phyloP scores from a whole-genome alignment of 148 eudicot species.

The Euryodendron excelsum region DNA sequence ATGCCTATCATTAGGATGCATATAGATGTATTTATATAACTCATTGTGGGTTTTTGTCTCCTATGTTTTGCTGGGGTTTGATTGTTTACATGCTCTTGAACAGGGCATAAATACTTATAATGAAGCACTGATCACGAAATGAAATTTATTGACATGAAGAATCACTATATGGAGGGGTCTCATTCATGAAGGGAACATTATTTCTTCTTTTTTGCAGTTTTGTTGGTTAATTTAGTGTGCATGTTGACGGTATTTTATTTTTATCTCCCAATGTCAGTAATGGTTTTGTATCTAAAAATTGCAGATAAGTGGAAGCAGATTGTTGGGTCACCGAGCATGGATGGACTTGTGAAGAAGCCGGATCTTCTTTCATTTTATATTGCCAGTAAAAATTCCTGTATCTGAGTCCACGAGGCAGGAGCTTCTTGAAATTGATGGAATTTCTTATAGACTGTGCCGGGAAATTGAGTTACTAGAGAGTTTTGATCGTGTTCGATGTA shows the following conservation, averaged over 20 bases:
- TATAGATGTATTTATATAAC: too few relatives aligned
- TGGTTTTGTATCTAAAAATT: conserved; percentile 16
- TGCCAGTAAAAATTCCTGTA: conserved; percentile 87
- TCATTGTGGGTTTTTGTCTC: not conserved
- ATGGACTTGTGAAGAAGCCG: conserved; percentile 62
- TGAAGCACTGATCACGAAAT: not conserved
- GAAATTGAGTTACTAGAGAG: conserved; percentile 89
- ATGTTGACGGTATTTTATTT: not conserved
- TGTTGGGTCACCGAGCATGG: conserved; percentile 75
- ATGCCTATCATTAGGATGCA: too few relatives aligned
- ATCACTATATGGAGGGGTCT: not conserved
- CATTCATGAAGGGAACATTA: not conserved
- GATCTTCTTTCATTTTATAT: conserved; percentile 75
- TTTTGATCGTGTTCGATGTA: conserved; percentile 77
- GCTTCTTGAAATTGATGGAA: conserved; percentile 90
- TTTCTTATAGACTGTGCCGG: conserved; percentile 74
- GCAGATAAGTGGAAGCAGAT: conserved; percentile 93
- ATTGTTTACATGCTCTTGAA: not conserved
- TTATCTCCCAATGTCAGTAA: not conserved
- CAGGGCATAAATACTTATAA: not conserved
- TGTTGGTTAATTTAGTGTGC: not conserved
- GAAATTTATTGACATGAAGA: not conserved
- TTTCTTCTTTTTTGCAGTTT: conserved; percentile 4
- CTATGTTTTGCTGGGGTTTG: not conserved
- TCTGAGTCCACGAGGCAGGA: conserved; percentile 93